Conservation (phyloP, 78 protist genomes). For the Pelomyxa schiedti region DNA sequence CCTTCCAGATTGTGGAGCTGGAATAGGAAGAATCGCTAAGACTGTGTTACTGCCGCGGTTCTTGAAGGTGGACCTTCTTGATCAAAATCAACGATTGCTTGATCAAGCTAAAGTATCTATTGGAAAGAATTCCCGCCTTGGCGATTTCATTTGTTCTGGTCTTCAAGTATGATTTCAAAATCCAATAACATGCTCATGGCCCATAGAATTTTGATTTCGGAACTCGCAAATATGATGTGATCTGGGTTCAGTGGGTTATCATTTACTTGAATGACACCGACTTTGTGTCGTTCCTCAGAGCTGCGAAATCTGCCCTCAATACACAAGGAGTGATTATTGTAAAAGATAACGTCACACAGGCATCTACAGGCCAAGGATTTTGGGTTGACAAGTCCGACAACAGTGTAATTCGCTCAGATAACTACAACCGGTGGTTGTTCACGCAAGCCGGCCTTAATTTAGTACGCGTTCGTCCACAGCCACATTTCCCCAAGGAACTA, state of each 20-base stretch:
- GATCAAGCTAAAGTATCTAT: conserved; percentile 60
- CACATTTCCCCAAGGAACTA: conserved; percentile 54
- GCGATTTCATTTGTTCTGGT: no score
- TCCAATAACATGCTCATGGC: no score
- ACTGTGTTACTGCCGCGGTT: conserved; percentile 43
- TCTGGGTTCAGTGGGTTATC: conserved; percentile 80
- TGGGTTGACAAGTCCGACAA: conserved; percentile 62
- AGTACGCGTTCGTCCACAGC: conserved; percentile 20
- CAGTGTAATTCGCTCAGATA: conserved; percentile 49
- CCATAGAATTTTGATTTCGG: conserved; percentile 42
- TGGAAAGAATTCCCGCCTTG: no score
- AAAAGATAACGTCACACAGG: conserved; percentile 62
- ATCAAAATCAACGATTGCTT: conserved; percentile 33
- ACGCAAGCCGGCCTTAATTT: conserved; percentile 28
- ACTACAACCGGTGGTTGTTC: conserved; percentile 32
- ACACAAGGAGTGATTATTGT: conserved; percentile 54
- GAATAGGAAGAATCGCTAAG: conserved; percentile 68
- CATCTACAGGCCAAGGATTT: conserved; percentile 27
- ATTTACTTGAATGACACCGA: conserved; percentile 45
- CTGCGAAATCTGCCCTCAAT: conserved; percentile 16
- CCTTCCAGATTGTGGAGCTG: conserved; percentile 78
- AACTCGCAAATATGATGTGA: conserved; percentile 39
- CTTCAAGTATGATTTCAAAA: no score
- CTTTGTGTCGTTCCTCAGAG: conserved; percentile 50
- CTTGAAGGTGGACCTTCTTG: conserved; percentile 62